phyloP scores from a whole-genome alignment of 2,329 filamentous ascomycete species.

The Aspergillus pseudoglaucus region DNA sequence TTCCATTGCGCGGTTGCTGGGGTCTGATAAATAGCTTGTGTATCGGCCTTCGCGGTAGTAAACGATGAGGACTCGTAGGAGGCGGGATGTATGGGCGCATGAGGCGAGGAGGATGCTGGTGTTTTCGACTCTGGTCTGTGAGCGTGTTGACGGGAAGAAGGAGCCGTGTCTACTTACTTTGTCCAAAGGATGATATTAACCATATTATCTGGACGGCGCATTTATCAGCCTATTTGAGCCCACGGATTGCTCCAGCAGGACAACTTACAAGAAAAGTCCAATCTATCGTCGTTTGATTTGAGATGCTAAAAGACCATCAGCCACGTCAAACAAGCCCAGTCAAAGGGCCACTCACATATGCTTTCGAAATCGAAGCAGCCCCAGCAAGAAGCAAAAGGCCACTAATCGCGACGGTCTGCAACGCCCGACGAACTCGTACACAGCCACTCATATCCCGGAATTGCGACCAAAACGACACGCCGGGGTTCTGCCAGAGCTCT shows the following conservation, averaged over 20 bases:
- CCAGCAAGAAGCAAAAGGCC: conserved; percentile 30
- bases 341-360: conserved; percentile 18
- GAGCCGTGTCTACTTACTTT: conserved; percentile 20
- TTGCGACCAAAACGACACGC: conserved; percentile 6
- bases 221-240: neutral
- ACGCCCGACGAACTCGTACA: conserved; percentile 16
- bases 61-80: conserved; percentile 26
- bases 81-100: conserved; percentile 27
- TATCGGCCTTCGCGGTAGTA: conserved; percentile 13
- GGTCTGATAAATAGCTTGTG: conserved; percentile 17
- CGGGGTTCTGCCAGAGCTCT: neutral
- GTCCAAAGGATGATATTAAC: conserved; percentile 31
- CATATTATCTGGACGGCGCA: conserved; percentile 20
- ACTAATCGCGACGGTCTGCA: conserved; percentile 29
- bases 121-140: conserved; percentile 27
- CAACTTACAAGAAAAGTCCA: neutral
- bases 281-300: neutral
- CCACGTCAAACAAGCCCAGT: neutral
- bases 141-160: neutral
- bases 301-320: neutral
- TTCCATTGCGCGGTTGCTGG: conserved; percentile 12
- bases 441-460: conserved; percentile 24
- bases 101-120: conserved; percentile 32
- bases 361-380: conserved; percentile 31
- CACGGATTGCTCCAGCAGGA: neutral